Evolutionary conservation across 2,329 filamentous ascomycete species (phyloP), one percentile per base, ranked within the genome.

Genomic region (Bertia moriformis): DNA sequence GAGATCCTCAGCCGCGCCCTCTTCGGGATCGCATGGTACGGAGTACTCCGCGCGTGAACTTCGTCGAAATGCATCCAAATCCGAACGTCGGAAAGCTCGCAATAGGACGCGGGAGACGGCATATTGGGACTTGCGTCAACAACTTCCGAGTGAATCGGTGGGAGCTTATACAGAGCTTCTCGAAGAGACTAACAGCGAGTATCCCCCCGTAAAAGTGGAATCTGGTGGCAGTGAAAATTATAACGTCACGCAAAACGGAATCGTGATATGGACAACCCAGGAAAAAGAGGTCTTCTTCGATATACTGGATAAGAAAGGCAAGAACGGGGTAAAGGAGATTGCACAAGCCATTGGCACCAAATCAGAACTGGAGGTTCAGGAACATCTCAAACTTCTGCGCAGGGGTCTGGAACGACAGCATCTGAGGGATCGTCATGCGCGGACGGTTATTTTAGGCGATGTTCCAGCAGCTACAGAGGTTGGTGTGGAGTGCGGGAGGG

Each of bases 261-360:
- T 74, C 18, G 75, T 78, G 1, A 47, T 58, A 10, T 96, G 89
- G 89, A 77, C 71, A 0, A 43, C 68, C 0, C 48, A 60, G 1
- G 88, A 95, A 51, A 93, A 93, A 52, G 61, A 69, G 1, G 47
- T 62, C 0, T 71, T 94, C 42, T 93, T 85, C 53, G 62, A 70
- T 13, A 69, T 73, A 0, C 55, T 93, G 3, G 63, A 68, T 1
- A 71, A 71, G 1, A 65, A 81, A 2, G 85, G 85, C 0, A 69
- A 62, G 39, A 69, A 75, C 47, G 63, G 86, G 43, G 48, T 81
- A 1, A 57, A 58, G 2, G 71, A 67, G 1, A 79, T 95, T 40
- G 67, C 83, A 1, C 49, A 57, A 5, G 65, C 69, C 0, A 63
- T 94, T 14, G 64, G 65, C 1, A 79, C 74, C 22, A 96, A 96